Conservation (phyloP, 164 flowering plant genomes). For the Dillenia turbinata region DNA sequence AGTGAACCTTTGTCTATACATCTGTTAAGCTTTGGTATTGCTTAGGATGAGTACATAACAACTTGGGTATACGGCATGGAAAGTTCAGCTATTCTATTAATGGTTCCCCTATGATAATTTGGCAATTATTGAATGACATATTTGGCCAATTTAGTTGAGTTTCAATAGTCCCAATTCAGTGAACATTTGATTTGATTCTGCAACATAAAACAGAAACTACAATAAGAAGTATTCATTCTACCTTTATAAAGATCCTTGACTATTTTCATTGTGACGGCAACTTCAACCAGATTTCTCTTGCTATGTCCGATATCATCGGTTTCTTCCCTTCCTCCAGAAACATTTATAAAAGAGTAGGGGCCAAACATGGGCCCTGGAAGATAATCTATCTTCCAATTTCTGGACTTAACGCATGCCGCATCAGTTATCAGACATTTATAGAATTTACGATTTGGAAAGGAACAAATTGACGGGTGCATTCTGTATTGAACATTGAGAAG, state of each 20-base stretch:
- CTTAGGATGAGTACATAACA: no score
- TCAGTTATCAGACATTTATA: constrained; percentile 27
- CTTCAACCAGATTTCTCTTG: constrained; percentile 45
- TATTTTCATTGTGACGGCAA: constrained; percentile 30
- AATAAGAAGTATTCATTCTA: constrained; percentile 6
- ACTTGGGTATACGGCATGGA: no score
- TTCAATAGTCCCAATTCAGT: no score
- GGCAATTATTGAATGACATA: no score
- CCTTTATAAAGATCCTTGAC: constrained; percentile 35
- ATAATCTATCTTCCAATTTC: constrained; percentile 19
- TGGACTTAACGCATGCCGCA: constrained; percentile 24
- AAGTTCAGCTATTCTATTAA: no score
- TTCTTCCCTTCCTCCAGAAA: constrained; percentile 41
- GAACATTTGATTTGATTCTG: no score
- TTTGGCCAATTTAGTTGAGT: no score
- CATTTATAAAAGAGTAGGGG: constrained; percentile 46
- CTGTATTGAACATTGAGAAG: constrained; percentile 43
- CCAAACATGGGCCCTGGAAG: constrained; percentile 44
- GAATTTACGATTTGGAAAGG: constrained; percentile 40
- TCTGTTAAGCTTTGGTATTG: no score
- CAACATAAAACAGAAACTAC: no score
- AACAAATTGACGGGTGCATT: constrained; percentile 51
- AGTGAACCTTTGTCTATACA: no score
- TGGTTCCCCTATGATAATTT: no score
- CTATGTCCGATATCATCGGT: constrained; percentile 33